These are phyloP conservation scores for Blepharisma undulans DNA, from an alignment of 169 alveolate genomes.

Conservation along the genomic window DNA sequence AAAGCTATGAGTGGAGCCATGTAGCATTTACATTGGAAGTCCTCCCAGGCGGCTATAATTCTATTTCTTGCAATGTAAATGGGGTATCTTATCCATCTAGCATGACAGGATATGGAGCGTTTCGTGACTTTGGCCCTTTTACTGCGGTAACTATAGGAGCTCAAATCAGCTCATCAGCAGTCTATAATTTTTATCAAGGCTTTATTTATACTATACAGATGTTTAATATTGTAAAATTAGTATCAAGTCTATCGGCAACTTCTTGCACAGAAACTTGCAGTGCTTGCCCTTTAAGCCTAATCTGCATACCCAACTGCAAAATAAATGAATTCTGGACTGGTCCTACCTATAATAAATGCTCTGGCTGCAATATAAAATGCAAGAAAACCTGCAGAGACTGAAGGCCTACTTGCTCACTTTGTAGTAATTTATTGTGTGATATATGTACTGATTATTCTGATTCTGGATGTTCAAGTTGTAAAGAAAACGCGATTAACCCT, in stretches of 20 bases:
- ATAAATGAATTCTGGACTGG: background rate
- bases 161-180: background rate
- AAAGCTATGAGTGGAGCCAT: background rate
- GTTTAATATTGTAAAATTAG: background rate
- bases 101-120: background rate
- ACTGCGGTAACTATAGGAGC: constrained; percentile 19
- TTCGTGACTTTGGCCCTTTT: background rate
- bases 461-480: background rate
- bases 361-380: background rate
- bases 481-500: background rate
- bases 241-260: background rate
- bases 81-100: background rate
- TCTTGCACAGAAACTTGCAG: background rate
- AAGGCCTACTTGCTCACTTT: background rate
- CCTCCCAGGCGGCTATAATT: background rate
- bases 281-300: background rate
- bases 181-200: background rate
- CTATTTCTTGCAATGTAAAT: background rate
- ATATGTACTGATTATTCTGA: background rate
- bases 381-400: background rate
- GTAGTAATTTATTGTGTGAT: background rate
- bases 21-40: background rate
- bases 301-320: background rate
- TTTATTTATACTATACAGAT: background rate
- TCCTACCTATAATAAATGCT: background rate